Base-by-base conservation (phyloP, 1,139 yeast genomes). In the Scheffersomyces segobiensis region DNA sequence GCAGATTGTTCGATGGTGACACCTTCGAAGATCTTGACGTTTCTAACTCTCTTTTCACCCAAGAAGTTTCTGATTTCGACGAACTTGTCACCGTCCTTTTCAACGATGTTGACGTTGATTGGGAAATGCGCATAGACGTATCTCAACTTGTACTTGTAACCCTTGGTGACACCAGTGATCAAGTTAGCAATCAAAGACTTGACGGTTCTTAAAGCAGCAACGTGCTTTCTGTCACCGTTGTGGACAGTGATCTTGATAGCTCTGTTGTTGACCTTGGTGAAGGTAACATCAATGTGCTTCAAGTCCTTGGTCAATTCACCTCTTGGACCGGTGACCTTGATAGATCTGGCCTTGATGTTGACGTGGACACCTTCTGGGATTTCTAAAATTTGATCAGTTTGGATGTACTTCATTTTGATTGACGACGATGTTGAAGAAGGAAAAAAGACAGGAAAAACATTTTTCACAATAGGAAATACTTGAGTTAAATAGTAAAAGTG, bases 81-180 rank as follows among this genome's bases (percentile, higher is more conserved):
- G 76, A 75, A 86, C 67, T 85, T 81, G 64, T 86, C 82, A 74
- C 93, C 93, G 60, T 92, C 91, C 72, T 85, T 81, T 71, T 91
- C 89, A 74, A 88, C 77, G 68, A 88, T 79, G 87, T 93, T 95
- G 72, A 95, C 98, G 83, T 96, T 95, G 84, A 96, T 96, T 80
- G 99, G 99, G 97, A 95, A 95, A 91, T 96, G 99, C 89, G 99
- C 99, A 80, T 95, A 96, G 70, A 95, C 99, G 82, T 93, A 93
- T 87, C 98, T 92, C 97, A 95, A 89, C 93, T 95, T 95, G 96
- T 95, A 95, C 85, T 90, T 88, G 97, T 85, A 95, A 82, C 99
- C 98, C 87, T 89, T 89, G 81, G 99, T 95, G 77, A 95, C 99
- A 90, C 99, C 99, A 69, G 91, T 91, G 84, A 95, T 83, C 88